These are phyloP conservation scores for Aspergillus funiculosus DNA, from an alignment of 495 filamentous ascomycete genomes.

Conservation along the genomic window DNA sequence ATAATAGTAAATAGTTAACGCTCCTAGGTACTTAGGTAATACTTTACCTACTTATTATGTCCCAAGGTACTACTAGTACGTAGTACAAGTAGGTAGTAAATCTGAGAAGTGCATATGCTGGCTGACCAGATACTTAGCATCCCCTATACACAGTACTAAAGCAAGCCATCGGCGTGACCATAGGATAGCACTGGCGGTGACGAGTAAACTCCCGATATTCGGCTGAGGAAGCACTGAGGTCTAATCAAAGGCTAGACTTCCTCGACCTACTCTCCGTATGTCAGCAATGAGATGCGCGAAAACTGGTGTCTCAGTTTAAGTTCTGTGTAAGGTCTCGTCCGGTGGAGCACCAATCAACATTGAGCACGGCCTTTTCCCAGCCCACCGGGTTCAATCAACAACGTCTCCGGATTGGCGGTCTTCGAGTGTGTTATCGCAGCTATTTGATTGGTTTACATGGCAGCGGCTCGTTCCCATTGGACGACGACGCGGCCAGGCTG, in stretches of 20 bases:
- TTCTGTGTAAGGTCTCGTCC: neutral
- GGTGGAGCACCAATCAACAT: conserved; percentile 18
- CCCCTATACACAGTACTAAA: neutral
- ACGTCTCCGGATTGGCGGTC: conserved; percentile 18
- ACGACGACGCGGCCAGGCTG: conserved; percentile 7
- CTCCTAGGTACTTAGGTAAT: too few species aligned
- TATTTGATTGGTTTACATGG: conserved; percentile 7
- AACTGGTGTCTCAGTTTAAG: conserved; percentile 5
- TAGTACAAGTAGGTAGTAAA: conserved; percentile 5
- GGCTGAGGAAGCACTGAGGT: too few species aligned
- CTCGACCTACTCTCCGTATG: too few species aligned
- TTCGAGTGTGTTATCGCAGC: conserved; percentile 18
- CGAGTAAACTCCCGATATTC: too few species aligned
- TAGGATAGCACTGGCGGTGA: conserved; percentile 6
- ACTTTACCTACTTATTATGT: too few species aligned
- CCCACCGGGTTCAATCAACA: conserved; percentile 7
- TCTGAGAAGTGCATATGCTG: neutral
- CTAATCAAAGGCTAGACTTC: too few species aligned
- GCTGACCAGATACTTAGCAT: neutral
- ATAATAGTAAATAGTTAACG: too few species aligned
- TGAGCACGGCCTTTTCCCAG: conserved; percentile 15
- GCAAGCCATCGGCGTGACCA: too few species aligned
- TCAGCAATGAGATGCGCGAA: too few species aligned
- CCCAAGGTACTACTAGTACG: too few species aligned
- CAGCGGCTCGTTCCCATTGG: conserved; percentile 12